These are phyloP conservation scores for Blepharisma japonicum DNA, from an alignment of 73 alveolate species.

Conservation along the genomic window DNA sequence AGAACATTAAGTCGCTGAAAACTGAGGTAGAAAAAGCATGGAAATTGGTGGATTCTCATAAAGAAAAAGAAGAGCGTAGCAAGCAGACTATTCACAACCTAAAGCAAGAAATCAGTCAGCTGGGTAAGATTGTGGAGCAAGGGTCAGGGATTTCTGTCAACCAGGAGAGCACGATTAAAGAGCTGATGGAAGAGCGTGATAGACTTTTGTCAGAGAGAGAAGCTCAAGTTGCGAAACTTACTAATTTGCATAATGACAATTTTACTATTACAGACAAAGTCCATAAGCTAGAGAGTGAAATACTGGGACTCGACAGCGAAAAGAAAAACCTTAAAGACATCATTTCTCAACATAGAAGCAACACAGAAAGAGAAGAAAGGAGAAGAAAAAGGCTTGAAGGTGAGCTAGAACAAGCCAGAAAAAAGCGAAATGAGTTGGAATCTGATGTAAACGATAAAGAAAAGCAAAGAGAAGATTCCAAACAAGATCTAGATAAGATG, in stretches of 20 bases:
- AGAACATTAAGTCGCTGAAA: constrained; percentile 74
- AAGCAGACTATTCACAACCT: constrained; percentile 79
- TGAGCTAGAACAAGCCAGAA: constrained; percentile 49
- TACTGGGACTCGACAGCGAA: constrained; percentile 47
- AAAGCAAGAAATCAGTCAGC: constrained; percentile 67
- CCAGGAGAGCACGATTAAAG: constrained; percentile 54
- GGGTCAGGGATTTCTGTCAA: constrained; percentile 69
- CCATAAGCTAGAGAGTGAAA: constrained; percentile 53
- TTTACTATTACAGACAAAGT: constrained; percentile 36
- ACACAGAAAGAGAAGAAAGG: constrained; percentile 53
- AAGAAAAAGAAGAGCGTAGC: constrained; percentile 85
- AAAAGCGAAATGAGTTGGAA: constrained; percentile 42
- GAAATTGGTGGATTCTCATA: constrained; percentile 76
- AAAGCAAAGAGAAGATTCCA: constrained; percentile 30
- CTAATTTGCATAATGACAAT: constrained; percentile 42
- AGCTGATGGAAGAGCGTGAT: constrained; percentile 49
- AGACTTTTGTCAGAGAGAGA: constrained; percentile 48
- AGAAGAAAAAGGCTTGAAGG: constrained; percentile 59
- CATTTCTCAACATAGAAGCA: constrained; percentile 49
- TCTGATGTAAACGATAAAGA: constrained; percentile 41
- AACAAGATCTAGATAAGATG: constrained; percentile 38
- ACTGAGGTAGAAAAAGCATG: constrained; percentile 84
- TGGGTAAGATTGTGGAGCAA: constrained; percentile 60
- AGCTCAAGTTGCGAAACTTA: constrained; percentile 46
- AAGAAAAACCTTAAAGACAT: constrained; percentile 52